Evolutionary conservation across 108 stramenopile species (phyloP), one percentile per base, ranked within the genome.

Genomic region (Conticribra guillardii): DNA sequence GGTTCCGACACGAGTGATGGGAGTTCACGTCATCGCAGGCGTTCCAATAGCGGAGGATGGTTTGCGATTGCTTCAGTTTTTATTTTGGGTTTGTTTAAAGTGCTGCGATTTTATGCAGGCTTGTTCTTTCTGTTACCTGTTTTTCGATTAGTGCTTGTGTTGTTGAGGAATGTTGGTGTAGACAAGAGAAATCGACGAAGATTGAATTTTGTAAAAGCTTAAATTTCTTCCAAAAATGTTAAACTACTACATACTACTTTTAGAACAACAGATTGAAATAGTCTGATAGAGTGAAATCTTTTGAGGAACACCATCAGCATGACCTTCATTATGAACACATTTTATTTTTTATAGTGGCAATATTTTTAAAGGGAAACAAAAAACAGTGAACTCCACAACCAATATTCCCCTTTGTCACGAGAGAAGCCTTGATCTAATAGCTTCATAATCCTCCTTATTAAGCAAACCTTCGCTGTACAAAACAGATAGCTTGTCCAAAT

Each of bases 91-190:
- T 28, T 72, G 60, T 60, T 79, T 29, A 67, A 67, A 21, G 48
- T 91, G 3, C 68, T 94, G 28, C 66, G 69, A 56, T 89, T 91
- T 69, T 91, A 94, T 69, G 82, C 89, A 0, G 68, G 58, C 7
- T 53, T 94, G 3, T 94, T 94, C 70, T 83, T 87, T 41, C 22
- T 60, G 14, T 68, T 93, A 21, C 84, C 87, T 7, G 27, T 74
- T 4, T 23, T 47, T 41, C 81, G 92, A 23, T 62, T 93, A 50
- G 31, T 59, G 1, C 61, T 81, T 28, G 48, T 89, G 58, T 29
- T 83, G 23, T 52, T 76, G 22, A 30, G 46, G 4, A 81, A 81
- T 52, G 45, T 52, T 31, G 34, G 23, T 18, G 48, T 72, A 4
- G 54, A 45, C 9, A 41, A 37, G 44, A 77, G 80, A 56, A 81